Evolutionary conservation across 2,329 filamentous ascomycete genomes (phyloP), one percentile per base, ranked within the genome.

Genomic region (Alternaria consortialis): DNA sequence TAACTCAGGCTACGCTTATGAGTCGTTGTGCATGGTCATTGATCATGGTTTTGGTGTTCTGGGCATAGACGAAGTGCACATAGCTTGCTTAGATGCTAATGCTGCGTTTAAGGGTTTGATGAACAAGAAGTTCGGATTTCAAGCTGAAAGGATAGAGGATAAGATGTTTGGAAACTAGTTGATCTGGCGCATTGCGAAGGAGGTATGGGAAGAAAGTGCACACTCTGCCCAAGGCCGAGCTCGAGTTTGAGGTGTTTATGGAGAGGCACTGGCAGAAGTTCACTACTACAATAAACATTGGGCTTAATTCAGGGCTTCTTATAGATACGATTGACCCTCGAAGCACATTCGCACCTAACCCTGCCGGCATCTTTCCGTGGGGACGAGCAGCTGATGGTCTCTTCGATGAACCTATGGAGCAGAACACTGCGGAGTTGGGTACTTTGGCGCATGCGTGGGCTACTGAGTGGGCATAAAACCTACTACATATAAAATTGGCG

Each of bases 31-130:
- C 43, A 54, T 54, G 37, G 20, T 11, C 8, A 46, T 54, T 55
- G 53, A 55, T 29, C 23, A 55, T 37, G 53, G 53, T 5, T 47
- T 55, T 17, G 29, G 40, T 34, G 53, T 55, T 8, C 32, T 55
- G n/a, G 53, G 40, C 31, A 55, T 55, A 32, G 15, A 55, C 2
- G 53, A 55, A 46, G 23, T 47, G 11, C 31, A 55, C 20, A 43
- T 46, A 7, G 29, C 40, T 3, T 55, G 53, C 6, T 42, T 55
- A 34, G 40, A 55, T 37, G 40, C 52, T 25, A 54, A 46, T 15
- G 12, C 32, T 20, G 52, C 52, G 29, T 46, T 54, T 29, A 54
- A 46, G 29, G 40, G 39, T 3, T 12, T 54, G 52, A 54, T 54
- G 40, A 54, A 44, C 20, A 37, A 7, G 4, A 51, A 34, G 32